Conservation (phyloP, 306 rosid species). For the Malus domestica region ASM211411v1 NC_041804.1:6015501-6016000, state of each 20-base stretch:
- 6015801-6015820: slow-evolving; percentile 72
- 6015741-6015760: slow-evolving; percentile 98
- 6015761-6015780: slow-evolving; percentile 66
- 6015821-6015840: slow-evolving; percentile 79
- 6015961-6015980: background rate
- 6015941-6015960: too few species aligned
- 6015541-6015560: too few species aligned
- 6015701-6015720: slow-evolving; percentile 45
- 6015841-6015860: slow-evolving; percentile 81
- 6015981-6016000: slow-evolving; percentile 29
- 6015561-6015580: too few species aligned
- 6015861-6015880: slow-evolving; percentile 84
- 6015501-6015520: too few species aligned
- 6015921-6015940: background rate
- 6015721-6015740: slow-evolving; percentile 60
- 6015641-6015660: background rate
- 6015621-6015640: background rate
- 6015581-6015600: too few species aligned
- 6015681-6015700: slow-evolving; percentile 6
- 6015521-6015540: too few species aligned
- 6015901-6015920: slow-evolving; percentile 17
- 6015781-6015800: slow-evolving; percentile 71
- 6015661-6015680: background rate
- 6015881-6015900: slow-evolving; percentile 69
- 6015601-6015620: too few species aligned